Conservation (phyloP, 108 stramenopile species). For the Stephanodiscus triporus region DNA sequence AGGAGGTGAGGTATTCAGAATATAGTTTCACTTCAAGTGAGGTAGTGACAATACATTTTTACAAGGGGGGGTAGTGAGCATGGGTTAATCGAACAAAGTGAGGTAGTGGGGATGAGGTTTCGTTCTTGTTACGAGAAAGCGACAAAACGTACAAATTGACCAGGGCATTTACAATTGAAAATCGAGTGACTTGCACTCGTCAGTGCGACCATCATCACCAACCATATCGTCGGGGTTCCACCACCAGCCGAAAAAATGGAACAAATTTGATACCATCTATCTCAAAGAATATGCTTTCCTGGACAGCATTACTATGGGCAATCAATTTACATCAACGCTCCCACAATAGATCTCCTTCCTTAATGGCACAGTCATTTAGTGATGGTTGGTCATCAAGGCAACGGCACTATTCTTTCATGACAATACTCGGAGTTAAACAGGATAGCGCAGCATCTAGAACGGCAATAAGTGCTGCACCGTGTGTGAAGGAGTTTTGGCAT, state of each 20-base stretch:
- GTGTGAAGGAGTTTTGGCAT: not conserved
- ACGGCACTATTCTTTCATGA: not conserved
- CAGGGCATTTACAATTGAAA: too few relatives aligned
- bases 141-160: too few relatives aligned
- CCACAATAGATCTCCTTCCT: not conserved
- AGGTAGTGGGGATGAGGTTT: too few relatives aligned
- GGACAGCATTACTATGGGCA: not conserved
- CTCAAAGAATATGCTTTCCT: constrained; percentile 6
- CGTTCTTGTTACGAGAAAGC: too few relatives aligned
- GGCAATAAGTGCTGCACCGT: not conserved
- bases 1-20: too few relatives aligned
- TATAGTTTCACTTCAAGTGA: too few relatives aligned
- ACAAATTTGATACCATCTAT: constrained; percentile 8
- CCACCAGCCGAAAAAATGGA: not conserved
- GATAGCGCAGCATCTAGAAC: not conserved
- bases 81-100: too few relatives aligned
- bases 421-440: not conserved
- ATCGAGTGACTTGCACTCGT: not conserved
- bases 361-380: constrained; percentile 7
- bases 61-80: too few relatives aligned
- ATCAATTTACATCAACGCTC: constrained; percentile 2
- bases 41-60: too few relatives aligned
- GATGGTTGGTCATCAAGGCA: constrained; percentile 7
- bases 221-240: not conserved
- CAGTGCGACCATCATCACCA: not conserved